Evolutionary conservation across 495 filamentous ascomycete genomes (phyloP), one percentile per base, ranked within the genome.

Genomic region (Viridothelium virens): DNA sequence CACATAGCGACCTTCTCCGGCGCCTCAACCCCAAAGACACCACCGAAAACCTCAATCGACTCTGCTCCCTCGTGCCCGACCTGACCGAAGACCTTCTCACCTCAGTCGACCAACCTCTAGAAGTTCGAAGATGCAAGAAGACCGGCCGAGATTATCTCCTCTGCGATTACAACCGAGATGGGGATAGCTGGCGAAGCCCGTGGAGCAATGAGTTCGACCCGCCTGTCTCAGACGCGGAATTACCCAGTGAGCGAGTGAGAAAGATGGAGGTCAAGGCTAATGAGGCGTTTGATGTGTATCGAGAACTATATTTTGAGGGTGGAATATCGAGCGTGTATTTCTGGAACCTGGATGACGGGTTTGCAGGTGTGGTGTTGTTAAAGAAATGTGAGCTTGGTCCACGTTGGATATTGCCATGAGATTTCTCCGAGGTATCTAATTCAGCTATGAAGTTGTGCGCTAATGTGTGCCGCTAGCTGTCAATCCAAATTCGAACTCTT

Each of bases 161-260:
- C 68, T 99, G 94, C 82, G 94, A 99, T 83, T 99, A 97, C 82
- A 99, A 99, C 83, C 91, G 94, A 63, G 94, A 99, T 78, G 95
- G 95, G 63, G 94, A 97, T 77, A 92, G 88, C 79, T 96, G 96
- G 82, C 89, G 94, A 39, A 94, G 90, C 68, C 94, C 94, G 39
- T 99, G 94, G 94, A 92, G 88, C 80, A 97, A 97, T 77, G 91
- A 97, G 77, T 99, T 97, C 74, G 91, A 97, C 73, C 94, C 93
- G 1, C 77, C 78, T 18, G 86, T 87, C n/a, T 82, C 86, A 47
- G 75, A 70, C 44, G 84, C 75, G 53, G 77, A 74, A 16, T 71
- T 77, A 10, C 76, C 77, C 12, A 74, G 74, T 39, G 76, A 77
- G 33, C 63, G 76, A 18, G 91, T 97, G 67, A 83, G 94, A 70